Base-by-base conservation (phyloP, 106 monocot species). In the Dendrobium officinale region DNA sequence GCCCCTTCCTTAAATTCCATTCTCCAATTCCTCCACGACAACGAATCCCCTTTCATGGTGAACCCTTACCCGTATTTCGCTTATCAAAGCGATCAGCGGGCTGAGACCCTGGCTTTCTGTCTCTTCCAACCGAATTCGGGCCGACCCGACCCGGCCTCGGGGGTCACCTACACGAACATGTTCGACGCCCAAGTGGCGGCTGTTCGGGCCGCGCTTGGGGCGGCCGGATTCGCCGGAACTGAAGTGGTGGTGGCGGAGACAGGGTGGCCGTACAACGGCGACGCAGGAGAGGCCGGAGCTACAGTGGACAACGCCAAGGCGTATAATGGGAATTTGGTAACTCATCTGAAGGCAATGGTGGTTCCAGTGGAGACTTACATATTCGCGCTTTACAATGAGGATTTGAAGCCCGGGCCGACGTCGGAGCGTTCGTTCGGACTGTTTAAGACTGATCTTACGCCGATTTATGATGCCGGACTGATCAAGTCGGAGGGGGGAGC, bases 41-140 rank as follows among this genome's bases (percentile, higher is more conserved):
- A 27, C 29, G 61, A 42, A n/a, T 83, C 85, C 55, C 88, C 91
- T 26, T 91, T 91, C 82, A 88, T 86, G 86, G 79, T 91, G 33
- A 91, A 88, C 51, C 86, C 86, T 16, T 88, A 88, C 83, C 91
- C 91, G 20, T 90, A 77, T 74, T 91, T 91, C 82, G 91, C 91
- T 5, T 89, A 89, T 83, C 84, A 75, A 18, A 75, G 67, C 72
- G 91, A 91, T 49, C 86, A 87, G 11, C 79, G 91, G 17, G 81
- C 89, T 13, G 87, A 91, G 68, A 91, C 88, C 49, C 87, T 91
- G 2, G 88, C 91, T 22, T 91, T 89, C 78, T 88, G 88, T 80
- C 64, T 88, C 4, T 89, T 91, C 79, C 83, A 86, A 47, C 83
- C 89, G 9, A 87, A 89, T 59, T 48, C 86, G 5, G 91, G 89